Percentiles rank a stretch among this genome's conserved stretches.
phyloP scores from a whole-genome alignment of 108 stramenopile species.

The Nannochloropsis granulata region DNA sequence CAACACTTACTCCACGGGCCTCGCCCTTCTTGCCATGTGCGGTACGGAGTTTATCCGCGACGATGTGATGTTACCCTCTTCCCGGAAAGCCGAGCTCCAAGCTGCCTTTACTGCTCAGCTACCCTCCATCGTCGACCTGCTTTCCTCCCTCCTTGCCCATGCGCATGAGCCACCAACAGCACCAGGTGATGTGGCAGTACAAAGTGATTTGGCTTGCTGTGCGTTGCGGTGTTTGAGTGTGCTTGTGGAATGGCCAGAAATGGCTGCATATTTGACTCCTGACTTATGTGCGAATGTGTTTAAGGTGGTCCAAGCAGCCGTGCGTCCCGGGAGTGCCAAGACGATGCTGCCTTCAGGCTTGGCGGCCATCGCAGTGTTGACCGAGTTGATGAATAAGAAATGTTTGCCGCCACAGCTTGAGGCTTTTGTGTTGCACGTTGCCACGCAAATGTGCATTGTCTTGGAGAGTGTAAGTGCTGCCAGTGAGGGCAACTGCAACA shows the following conservation, averaged over 20 bases:
- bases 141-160: neutral
- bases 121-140: neutral
- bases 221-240: neutral
- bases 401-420: neutral
- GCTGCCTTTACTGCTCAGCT: neutral
- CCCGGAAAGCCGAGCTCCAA: neutral
- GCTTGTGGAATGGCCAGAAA: neutral
- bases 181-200: neutral
- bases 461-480: neutral
- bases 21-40: neutral
- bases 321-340: neutral
- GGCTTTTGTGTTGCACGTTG: neutral
- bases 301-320: neutral
- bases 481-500: neutral
- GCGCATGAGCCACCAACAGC: neutral
- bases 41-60: neutral
- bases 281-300: neutral
- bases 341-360: neutral
- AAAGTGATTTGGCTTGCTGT: neutral
- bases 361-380: neutral
- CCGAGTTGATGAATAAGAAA: neutral
- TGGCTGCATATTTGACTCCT: neutral
- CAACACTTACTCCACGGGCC: neutral
- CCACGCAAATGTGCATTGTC: neutral
- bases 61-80: neutral